Percentiles rank a stretch among this genome's conserved stretches.
Evolutionary conservation across 2,329 filamentous ascomycete genomes (phyloP).

Genomic region (Ascochyta clinopodiicola): DNA sequence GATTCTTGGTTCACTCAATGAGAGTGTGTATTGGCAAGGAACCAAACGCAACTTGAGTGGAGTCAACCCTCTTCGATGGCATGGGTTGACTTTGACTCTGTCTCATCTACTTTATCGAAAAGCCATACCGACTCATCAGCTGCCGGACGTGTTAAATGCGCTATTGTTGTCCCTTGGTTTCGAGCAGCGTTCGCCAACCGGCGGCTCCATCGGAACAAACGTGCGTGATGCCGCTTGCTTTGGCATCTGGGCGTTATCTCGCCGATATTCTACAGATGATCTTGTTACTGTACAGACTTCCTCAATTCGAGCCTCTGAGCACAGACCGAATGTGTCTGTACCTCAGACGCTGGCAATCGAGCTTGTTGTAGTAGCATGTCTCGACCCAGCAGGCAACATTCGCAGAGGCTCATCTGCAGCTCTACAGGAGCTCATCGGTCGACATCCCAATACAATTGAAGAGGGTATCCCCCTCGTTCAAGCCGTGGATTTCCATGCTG

Average conservation of each 20-base stretch:
- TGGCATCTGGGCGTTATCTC: slow-evolving; percentile 89
- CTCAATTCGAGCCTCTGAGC: slow-evolving; percentile 53
- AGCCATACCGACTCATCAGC: slow-evolving; percentile 73
- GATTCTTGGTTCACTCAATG: slow-evolving; percentile 72
- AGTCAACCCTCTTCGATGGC: slow-evolving; percentile 86
- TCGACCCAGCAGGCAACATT: slow-evolving; percentile 93
- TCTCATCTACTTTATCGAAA: slow-evolving; percentile 85
- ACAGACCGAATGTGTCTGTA: slow-evolving; percentile 54
- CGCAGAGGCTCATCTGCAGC: slow-evolving; percentile 90
- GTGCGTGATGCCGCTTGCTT: slow-evolving; percentile 96
- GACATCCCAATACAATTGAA: slow-evolving; percentile 83
- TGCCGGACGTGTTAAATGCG: slow-evolving; percentile 77
- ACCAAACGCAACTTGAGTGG: slow-evolving; percentile 69
- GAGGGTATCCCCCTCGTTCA: slow-evolving; percentile 88
- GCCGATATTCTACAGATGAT: slow-evolving; percentile 83
- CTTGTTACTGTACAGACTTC: slow-evolving; percentile 66
- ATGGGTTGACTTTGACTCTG: slow-evolving; percentile 86
- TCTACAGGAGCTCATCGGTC: slow-evolving; percentile 89
- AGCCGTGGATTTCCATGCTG: slow-evolving; percentile 88
- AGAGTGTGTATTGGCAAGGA: slow-evolving; percentile 66
- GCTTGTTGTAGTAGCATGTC: slow-evolving; percentile 78
- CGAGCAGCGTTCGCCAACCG: slow-evolving; percentile 84
- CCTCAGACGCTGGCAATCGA: slow-evolving; percentile 82
- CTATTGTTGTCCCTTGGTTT: slow-evolving; percentile 83
- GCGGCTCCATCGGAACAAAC: slow-evolving; percentile 84